These are phyloP conservation scores for Talaromyces sp. DNA, from an alignment of 2,329 filamentous ascomycete genomes.

Conservation along the genomic window DNA sequence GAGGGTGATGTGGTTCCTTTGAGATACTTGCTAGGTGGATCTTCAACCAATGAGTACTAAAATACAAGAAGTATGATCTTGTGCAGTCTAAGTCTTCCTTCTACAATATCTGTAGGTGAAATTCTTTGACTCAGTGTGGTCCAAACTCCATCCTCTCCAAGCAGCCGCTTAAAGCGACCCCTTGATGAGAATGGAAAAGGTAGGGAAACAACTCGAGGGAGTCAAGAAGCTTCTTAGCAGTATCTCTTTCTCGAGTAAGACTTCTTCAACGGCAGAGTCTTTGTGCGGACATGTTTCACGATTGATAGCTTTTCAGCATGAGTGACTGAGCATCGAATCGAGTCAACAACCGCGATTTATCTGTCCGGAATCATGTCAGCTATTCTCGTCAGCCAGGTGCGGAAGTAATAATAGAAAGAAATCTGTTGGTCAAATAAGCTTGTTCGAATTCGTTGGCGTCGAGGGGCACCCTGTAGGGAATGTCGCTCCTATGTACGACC, in stretches of 20 bases:
- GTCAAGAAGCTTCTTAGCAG: conserved; percentile 5
- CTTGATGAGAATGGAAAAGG: conserved; percentile 36
- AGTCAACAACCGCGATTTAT: background rate
- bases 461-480: conserved; percentile 10
- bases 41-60: background rate
- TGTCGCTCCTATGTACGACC: conserved; percentile 8
- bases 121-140: too few species aligned
- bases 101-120: too few species aligned
- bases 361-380: background rate
- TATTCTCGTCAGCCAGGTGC: background rate
- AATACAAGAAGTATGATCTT: background rate
- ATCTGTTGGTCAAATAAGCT: conserved; percentile 7
- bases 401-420: background rate
- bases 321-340: background rate
- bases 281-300: background rate
- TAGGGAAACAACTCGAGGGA: conserved; percentile 21
- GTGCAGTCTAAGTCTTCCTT: too few species aligned
- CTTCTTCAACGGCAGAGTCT: background rate
- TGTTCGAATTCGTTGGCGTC: conserved; percentile 17
- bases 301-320: background rate
- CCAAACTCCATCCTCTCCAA: conserved; percentile 33
- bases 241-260: background rate
- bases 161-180: conserved; percentile 34
- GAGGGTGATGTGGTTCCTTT: background rate
- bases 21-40: background rate